Evolutionary conservation across 2,329 filamentous ascomycete genomes (phyloP).

Genomic region (Fusarium luffae): DNA sequence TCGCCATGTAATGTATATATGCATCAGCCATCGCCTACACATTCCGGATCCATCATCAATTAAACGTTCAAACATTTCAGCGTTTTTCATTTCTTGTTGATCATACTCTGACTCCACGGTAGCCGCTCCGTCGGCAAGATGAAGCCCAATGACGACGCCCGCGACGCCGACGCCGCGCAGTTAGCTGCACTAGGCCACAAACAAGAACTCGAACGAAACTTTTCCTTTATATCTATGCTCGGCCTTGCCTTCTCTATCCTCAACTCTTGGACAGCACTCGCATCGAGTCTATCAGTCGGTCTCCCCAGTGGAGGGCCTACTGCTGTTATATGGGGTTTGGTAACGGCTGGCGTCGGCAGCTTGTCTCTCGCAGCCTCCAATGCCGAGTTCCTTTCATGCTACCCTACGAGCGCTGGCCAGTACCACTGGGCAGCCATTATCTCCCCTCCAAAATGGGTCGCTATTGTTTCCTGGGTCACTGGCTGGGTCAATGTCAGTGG

Average conservation of each 20-base stretch:
- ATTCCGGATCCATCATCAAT: neutral
- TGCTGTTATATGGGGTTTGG: constrained; percentile 74
- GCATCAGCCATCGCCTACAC: neutral
- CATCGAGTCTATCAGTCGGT: constrained; percentile 57
- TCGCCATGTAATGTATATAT: neutral
- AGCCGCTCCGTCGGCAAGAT: neutral
- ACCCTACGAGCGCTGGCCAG: constrained; percentile 67
- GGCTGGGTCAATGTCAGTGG: constrained; percentile 75
- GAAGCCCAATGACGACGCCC: neutral
- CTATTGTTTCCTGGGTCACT: constrained; percentile 48
- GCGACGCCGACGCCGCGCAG: neutral
- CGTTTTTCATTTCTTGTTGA: neutral
- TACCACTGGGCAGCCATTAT: constrained; percentile 75
- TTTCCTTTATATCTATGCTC: constrained; percentile 48
- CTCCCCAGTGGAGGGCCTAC: constrained; percentile 71
- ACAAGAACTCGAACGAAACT: neutral
- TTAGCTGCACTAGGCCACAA: neutral
- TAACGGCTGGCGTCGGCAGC: constrained; percentile 50
- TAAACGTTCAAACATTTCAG: neutral
- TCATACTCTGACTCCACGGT: neutral
- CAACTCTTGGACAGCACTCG: constrained; percentile 60
- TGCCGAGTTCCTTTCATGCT: constrained; percentile 76
- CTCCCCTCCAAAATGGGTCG: constrained; percentile 12
- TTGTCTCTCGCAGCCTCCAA: constrained; percentile 70
- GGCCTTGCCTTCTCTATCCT: constrained; percentile 60